A percentile compares a stretch with the other conserved stretches of the same genome.
Conservation (phyloP, 192 early-diverging fungal species). For the Coemansia sp. region DNA sequence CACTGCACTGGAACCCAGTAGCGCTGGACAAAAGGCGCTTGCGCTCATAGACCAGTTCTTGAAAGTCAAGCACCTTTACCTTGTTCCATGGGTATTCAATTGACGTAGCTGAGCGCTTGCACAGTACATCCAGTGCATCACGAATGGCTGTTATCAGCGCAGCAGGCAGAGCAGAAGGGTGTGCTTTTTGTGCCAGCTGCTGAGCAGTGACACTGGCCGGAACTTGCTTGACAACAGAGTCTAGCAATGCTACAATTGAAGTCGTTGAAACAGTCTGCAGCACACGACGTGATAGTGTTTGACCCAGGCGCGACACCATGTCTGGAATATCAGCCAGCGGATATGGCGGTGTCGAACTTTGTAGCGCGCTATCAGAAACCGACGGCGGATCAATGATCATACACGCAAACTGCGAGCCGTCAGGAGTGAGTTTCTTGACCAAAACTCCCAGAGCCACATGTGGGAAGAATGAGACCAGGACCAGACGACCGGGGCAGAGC, state of each 20-base stretch:
- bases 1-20: constrained; percentile 35
- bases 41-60: constrained; percentile 69
- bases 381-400: constrained; percentile 31
- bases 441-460: constrained; percentile 30
- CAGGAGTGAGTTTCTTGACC: constrained; percentile 19
- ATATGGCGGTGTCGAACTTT: constrained; percentile 22
- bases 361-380: neutral
- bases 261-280: constrained; percentile 17
- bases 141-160: constrained; percentile 51
- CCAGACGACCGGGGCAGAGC: constrained; percentile 69
- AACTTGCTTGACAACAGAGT: constrained; percentile 26
- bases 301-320: constrained; percentile 13
- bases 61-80: constrained; percentile 86
- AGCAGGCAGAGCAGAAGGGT: constrained; percentile 7
- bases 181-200: constrained; percentile 14
- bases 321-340: constrained; percentile 22
- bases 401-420: constrained; percentile 44
- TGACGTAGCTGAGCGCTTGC: constrained; percentile 26
- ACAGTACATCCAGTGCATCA: constrained; percentile 29
- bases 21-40: constrained; percentile 45
- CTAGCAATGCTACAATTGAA: constrained; percentile 24
- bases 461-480: constrained; percentile 73
- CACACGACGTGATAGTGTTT: constrained; percentile 14
- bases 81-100: constrained; percentile 82
- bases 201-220: constrained; percentile 8